Evolutionary conservation across 495 filamentous ascomycete species (phyloP), one percentile per base, ranked within the genome.

Genomic region (Clohesyomyces aquaticus): DNA sequence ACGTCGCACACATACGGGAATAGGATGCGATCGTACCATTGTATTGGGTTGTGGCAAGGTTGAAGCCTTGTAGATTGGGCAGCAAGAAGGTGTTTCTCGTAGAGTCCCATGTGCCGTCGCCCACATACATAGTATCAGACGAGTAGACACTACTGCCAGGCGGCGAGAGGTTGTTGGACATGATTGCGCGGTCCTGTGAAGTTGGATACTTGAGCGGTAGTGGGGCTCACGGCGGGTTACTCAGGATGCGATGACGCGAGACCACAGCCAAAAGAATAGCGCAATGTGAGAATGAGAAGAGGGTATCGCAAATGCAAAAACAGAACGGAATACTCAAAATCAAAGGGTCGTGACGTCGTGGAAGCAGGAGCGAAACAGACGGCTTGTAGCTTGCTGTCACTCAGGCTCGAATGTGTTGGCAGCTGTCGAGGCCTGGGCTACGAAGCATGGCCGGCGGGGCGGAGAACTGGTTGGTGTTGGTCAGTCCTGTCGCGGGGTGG

Each of bases 21-120:
- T 8, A 11, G 32, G 10, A 11, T n/a, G n/a, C n/a, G n/a, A n/a
- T 73, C 84, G 70, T 77, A 94, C 92, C 92, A 85, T 96, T 96
- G 77, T 95, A 96, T 76, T 82, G 85, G 88, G 91, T 96, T n/a
- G 91, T 96, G 55, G 88, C 91, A 75, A 93, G 91, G 75, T 96
- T 96, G 16, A 95, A 73, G 1, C 91, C 92, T 73, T 89, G 81
- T 38, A 96, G 76, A 77, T 94, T 94, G 23, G 92, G 92, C 47
- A 96, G 77, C 49, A 96, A 81, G 75, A 96, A 96, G 9, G 87
- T 89, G 76, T 96, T 92, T 74, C 88, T 85, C 61, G 82, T 78
- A 23, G 83, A 82, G 69, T 96, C 91, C 92, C 92, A 96, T 27
- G 92, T 96, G 27, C 92, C 92, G 78, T 96, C 92, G 61, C 92